Evolutionary conservation across 768 basidiomycete genomes (phyloP), one percentile per base, ranked within the genome.

Genomic region (Leucocoprinus sp.): DNA sequence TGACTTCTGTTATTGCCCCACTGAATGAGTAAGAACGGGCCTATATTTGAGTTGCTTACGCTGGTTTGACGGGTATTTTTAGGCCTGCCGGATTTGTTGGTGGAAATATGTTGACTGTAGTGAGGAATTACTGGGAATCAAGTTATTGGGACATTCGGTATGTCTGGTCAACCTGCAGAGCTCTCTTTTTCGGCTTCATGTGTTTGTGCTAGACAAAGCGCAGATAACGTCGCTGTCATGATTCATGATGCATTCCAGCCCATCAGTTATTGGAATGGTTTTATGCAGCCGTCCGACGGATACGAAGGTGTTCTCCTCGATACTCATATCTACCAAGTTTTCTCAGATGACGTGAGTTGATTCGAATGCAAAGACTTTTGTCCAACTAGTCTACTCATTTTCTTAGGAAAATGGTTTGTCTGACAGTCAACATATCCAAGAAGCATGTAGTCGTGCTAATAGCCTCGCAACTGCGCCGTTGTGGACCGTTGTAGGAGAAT

Each of bases 401-500:
- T 14, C 41, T 15, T n/a, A 72, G 67, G 61, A 3, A 68, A 71
- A 45, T 55, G 62, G 17, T 65, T 67, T 60, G 62, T 60, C 39
- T 47, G 48, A 74, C 41, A 57, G 64, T 19, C 59, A 79, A 41
- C 84, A 87, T 52, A 83, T 88, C 43, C 42, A 60, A 29, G 56
- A 65, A 1, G 80, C 79, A 2, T 90, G 88, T 54, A 49, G 50
- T 37, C 60, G 64, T 18, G 67, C 62, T 12, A 58, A 64, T 6
- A 55, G 62, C 3, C 67, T 89, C 9, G 60, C 72, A 0, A 56
- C 57, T 14, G 79, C 76, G 53, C 70, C 76, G 22, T 70, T 93
- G 23, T 89, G 84, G 89, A 71, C 76, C 14, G 67, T 92, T 35
- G 86, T 93, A 23, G 91, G 90, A 29, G 92, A 95, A 65, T 93